Evolutionary conservation across 2,329 filamentous ascomycete species (phyloP).

Genomic region (Didymella lethalis): DNA sequence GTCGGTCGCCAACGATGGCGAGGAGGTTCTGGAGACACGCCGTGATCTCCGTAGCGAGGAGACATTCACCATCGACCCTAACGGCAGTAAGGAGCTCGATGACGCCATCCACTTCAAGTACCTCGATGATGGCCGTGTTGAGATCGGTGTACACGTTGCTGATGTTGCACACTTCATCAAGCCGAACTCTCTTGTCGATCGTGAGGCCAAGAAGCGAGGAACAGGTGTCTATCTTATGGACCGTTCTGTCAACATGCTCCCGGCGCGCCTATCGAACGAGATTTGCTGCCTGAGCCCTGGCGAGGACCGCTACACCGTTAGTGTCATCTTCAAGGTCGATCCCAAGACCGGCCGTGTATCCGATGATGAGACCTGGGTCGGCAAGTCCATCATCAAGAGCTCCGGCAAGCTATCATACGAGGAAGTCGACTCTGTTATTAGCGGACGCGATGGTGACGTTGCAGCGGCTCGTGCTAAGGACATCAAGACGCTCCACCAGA

Average conservation of each 20-base stretch:
- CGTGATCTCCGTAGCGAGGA: constrained; percentile 90
- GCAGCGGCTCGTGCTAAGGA: constrained; percentile 74
- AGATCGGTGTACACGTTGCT: constrained; percentile 93
- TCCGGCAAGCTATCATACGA: constrained; percentile 82
- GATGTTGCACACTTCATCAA: constrained; percentile 98
- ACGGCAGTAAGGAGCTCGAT: constrained; percentile 85
- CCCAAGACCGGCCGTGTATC: constrained; percentile 77
- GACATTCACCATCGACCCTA: constrained; percentile 91
- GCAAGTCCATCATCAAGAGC: constrained; percentile 93
- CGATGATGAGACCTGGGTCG: constrained; percentile 91
- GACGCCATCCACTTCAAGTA: constrained; percentile 93
- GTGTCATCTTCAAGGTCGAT: constrained; percentile 91
- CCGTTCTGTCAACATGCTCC: constrained; percentile 85
- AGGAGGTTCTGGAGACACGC: constrained; percentile 74
- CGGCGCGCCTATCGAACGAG: constrained; percentile 82
- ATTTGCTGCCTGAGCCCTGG: constrained; percentile 86
- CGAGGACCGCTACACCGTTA: constrained; percentile 90
- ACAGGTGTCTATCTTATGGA: constrained; percentile 96
- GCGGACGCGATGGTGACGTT: constrained; percentile 70
- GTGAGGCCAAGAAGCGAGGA: constrained; percentile 96
- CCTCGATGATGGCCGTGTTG: constrained; percentile 81
- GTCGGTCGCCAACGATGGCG: constrained; percentile 84
- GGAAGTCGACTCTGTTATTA: constrained; percentile 84
- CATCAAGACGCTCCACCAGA: constrained; percentile 78
- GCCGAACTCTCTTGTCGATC: constrained; percentile 90